phyloP scores from a whole-genome alignment of 352 stramenopile species.

The Phytophthora cactorum region DNA sequence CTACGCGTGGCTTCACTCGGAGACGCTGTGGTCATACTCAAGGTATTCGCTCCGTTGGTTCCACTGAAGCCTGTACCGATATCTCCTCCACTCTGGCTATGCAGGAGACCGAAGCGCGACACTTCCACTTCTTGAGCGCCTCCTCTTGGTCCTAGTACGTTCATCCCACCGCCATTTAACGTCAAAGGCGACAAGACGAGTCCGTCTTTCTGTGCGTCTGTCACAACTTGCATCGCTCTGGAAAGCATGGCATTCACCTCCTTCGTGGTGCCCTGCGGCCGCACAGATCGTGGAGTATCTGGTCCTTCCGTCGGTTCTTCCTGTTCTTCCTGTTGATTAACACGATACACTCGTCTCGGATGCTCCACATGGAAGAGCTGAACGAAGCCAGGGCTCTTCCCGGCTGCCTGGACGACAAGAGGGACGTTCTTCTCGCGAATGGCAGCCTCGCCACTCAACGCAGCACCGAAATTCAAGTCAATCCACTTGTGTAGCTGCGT shows the following conservation, averaged over 20 bases:
- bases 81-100: conserved; percentile 31
- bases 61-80: conserved; percentile 4
- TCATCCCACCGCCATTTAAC: conserved; percentile 22
- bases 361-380: conserved; percentile 67
- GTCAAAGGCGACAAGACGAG: conserved; percentile 10
- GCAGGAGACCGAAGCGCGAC: conserved; percentile 32
- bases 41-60: neutral
- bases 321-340: conserved; percentile 3
- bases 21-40: conserved; percentile 16
- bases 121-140: conserved; percentile 33
- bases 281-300: conserved; percentile 9
- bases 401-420: conserved; percentile 48
- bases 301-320: conserved; percentile 1
- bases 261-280: conserved; percentile 29
- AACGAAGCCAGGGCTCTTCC: conserved; percentile 80
- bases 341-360: conserved; percentile 29
- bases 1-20: conserved; percentile 39
- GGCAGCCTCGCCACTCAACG: conserved; percentile 77
- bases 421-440: conserved; percentile 93
- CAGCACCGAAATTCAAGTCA: conserved; percentile 95
- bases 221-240: conserved; percentile 41
- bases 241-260: conserved; percentile 47
- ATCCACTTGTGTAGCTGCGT: conserved; percentile 93
- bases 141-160: conserved; percentile 12
- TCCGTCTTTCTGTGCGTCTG: conserved; percentile 34